These are phyloP conservation scores for Candida adriatica DNA, from an alignment of 805 yeast genomes.

Conservation along the genomic window DNA sequence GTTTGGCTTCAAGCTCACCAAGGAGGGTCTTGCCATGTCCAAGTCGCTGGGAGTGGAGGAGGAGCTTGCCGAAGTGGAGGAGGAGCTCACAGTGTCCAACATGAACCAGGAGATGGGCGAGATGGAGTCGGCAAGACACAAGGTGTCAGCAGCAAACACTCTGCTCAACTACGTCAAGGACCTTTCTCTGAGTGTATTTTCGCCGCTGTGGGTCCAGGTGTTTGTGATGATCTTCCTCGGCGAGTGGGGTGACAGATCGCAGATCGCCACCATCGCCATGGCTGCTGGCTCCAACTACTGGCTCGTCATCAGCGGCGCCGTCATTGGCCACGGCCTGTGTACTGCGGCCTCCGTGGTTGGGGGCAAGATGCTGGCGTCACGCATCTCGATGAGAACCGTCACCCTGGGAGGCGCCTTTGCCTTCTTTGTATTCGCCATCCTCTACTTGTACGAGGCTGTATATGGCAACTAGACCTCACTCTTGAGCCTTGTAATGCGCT, in stretches of 20 bases:
- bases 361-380: constrained; percentile 84
- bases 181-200: constrained; percentile 36
- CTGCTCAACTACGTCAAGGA: constrained; percentile 11
- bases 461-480: constrained; percentile 4
- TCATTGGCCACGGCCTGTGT: constrained; percentile 83
- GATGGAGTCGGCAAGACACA: constrained; percentile 40
- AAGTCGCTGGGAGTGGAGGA: constrained; percentile 85
- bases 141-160: not conserved
- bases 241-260: constrained; percentile 99
- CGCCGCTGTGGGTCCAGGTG: constrained; percentile 91
- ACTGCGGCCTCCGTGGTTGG: constrained; percentile 89
- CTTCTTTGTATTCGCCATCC: constrained; percentile 72
- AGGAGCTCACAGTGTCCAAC: constrained; percentile 68
- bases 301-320: constrained; percentile 83
- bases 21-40: constrained; percentile 80
- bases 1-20: constrained; percentile 69
- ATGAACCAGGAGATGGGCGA: constrained; percentile 43
- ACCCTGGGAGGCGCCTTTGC: constrained; percentile 88
- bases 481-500: constrained; percentile 18
- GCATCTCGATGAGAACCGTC: constrained; percentile 85
- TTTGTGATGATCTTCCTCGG: constrained; percentile 94
- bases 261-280: constrained; percentile 96
- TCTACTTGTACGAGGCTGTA: constrained; percentile 69
- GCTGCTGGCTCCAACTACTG: constrained; percentile 94
- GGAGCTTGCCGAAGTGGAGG: constrained; percentile 95